These are phyloP conservation scores for Cucumis hystrix DNA, from an alignment of 306 rosid genomes.

Conservation along the genomic window DNA sequence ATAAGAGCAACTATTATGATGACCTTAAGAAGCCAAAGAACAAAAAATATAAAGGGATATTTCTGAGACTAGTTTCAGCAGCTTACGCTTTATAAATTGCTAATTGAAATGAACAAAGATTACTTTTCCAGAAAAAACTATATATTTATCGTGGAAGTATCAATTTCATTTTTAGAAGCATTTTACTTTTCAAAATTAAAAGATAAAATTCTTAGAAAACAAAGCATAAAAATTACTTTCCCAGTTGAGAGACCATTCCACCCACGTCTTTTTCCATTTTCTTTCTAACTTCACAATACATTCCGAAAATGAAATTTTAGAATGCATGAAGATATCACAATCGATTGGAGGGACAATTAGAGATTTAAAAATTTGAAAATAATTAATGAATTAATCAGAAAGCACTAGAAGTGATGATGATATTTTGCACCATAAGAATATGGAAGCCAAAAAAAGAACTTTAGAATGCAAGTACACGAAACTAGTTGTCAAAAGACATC, in stretches of 20 bases:
- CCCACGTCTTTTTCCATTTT: not conserved
- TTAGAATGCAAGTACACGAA: not conserved
- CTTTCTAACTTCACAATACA: not conserved
- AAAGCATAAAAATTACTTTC: not conserved
- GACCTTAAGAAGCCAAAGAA: not conserved
- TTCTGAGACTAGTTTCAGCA: not conserved
- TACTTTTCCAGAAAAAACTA: not conserved
- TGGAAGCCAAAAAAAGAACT: not conserved
- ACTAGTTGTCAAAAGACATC: not conserved
- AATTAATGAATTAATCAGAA: no score
- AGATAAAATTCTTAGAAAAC: not conserved
- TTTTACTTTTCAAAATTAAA: not conserved
- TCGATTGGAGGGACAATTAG: not conserved
- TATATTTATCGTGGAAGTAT: not conserved
- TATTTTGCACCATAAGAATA: not conserved
- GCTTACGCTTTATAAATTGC: not conserved
- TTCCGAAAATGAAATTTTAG: not conserved
- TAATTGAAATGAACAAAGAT: not conserved
- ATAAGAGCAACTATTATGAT: conserved; percentile 6
- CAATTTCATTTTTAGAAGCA: not conserved
- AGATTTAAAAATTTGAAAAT: not conserved
- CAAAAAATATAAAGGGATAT: not conserved
- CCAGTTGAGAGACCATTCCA: not conserved
- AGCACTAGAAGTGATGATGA: not conserved
- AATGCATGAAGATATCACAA: not conserved